Evolutionary conservation across 2,329 filamentous ascomycete species (phyloP), one percentile per base, ranked within the genome.

Genomic region (Pseudogymnoascus sp.): DNA sequence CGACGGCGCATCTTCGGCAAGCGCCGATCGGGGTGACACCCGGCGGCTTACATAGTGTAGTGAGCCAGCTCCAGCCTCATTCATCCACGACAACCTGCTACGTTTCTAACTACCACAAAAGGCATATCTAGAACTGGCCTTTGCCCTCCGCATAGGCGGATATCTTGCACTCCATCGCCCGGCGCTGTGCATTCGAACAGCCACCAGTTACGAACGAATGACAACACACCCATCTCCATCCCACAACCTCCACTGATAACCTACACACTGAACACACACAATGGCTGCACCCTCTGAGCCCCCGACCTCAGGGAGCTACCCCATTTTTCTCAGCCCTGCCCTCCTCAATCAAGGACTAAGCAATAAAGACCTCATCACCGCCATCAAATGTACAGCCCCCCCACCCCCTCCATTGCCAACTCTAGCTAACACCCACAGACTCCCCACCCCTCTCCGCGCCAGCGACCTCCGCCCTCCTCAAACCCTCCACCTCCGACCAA

Each of bases 361-460:
- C n/a, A 57, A 7, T 15, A 57, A 57, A 33, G 50, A 57, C 28
- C 50, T 57, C 10, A 33, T 57, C 5, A 33, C 50, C 11, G 50
- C 50, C 26, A 33, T 57, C 5, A 57, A 57, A 57, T 57, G 50
- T 57, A 57, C n/a, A 15, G n/a, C 1, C 21, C n/a, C 28, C 50
- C 28, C n/a, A 11, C n/a, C 2, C 10, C 17, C 10, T 19, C 26
- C 28, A 19, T 33, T 33, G 26, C 10, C 28, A 4, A 15, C 50
- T 7, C 28, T 17, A 19, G n/a, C 28, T 57, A 8, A 57, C 50
- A 19, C 28, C 10, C n/a, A 33, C n/a, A 57, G 50, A 57, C 28
- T 80, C 81, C 36, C 74, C 78, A 64, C 77, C 79, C 26, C 78
- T 78, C 31, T 80, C 78, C n/a, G 75, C 74, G 1, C 62, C 33